Evolutionary conservation across 2,329 filamentous ascomycete genomes (phyloP).

Genomic region (Fusarium vanettenii): DNA sequence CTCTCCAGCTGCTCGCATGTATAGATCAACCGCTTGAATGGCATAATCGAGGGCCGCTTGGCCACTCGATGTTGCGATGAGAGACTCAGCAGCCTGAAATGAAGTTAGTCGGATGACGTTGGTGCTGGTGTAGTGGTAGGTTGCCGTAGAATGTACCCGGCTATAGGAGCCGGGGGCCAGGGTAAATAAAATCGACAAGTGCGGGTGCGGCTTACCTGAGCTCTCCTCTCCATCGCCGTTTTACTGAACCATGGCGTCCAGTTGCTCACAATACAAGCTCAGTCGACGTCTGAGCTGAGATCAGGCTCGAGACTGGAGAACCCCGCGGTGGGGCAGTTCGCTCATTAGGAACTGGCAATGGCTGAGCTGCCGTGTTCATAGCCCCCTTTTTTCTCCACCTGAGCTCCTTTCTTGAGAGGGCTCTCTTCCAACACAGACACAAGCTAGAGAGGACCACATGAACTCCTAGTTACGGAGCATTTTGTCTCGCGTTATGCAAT

Average conservation of each 20-base stretch:
- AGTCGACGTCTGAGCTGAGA: slow-evolving; percentile 15
- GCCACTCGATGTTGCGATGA: slow-evolving; percentile 49
- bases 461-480: neutral
- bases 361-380: slow-evolving; percentile 4
- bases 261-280: slow-evolving; percentile 18
- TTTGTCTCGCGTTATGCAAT: neutral
- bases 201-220: slow-evolving; percentile 45
- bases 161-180: neutral
- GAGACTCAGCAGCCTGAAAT: slow-evolving; percentile 52
- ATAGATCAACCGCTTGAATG: slow-evolving; percentile 81
- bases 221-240: slow-evolving; percentile 52
- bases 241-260: slow-evolving; percentile 41
- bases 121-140: neutral
- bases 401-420: neutral
- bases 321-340: slow-evolving; percentile 31
- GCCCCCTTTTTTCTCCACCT: slow-evolving; percentile 23
- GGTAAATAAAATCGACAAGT: neutral
- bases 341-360: slow-evolving; percentile 3
- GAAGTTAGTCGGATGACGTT: slow-evolving; percentile 8
- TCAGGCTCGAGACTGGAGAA: neutral
- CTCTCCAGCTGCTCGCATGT: slow-evolving; percentile 79
- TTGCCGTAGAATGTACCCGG: neutral
- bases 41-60: slow-evolving; percentile 77
- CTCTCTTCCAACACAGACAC: neutral
- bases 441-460: neutral